Base-by-base conservation (phyloP, 2,329 filamentous ascomycete genomes). In the Aspergillus piperis region DNA sequence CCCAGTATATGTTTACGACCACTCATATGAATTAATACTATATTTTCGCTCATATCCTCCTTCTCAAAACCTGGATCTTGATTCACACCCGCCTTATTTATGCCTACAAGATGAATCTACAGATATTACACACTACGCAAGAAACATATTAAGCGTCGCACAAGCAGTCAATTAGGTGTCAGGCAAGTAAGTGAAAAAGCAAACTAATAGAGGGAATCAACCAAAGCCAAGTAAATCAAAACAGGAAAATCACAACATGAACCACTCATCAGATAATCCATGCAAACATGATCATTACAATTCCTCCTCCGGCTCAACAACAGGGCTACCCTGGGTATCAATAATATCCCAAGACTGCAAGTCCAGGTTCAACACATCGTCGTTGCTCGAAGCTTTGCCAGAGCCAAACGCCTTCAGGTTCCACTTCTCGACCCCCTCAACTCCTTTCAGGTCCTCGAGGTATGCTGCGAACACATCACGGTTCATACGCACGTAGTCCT, bases 381-480 rank as follows among this genome's bases (percentile, higher is more conserved):
- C 66, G 25, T 73, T 67, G 15, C 70, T 72, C 69, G 81, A 77
- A 1, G 81, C 81, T 71, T 80, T 81, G 3, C 81, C 81, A 7
- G 61, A 57, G 0, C 81, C 81, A 65, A 78, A 82, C 0, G 66
- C 71, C 68, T 81, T 80, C 11, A 78, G 68, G 56, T 75, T 70
- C 81, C 81, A 82, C 71, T 80, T 81, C 71, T 82, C 80, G 0
- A 80, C 77, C 1, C 79, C 79, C 59, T 79, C 75, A 0, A 76
- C 68, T 0, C 74, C 76, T 65, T 78, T 76, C 67, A 82, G 70
- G 27, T 76, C 72, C 4, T 65, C 58, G 3, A 70, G 70, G 62
- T 78, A 83, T 17, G 71, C 69, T 5, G 71, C 65, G 69, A 80
- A 81, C 6, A 83, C 54, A 51, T 81, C 74, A 0, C 75, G 76